These are phyloP conservation scores for Psilocybe sp. DNA, from an alignment of 768 basidiomycete species.

Conservation along the genomic window DNA sequence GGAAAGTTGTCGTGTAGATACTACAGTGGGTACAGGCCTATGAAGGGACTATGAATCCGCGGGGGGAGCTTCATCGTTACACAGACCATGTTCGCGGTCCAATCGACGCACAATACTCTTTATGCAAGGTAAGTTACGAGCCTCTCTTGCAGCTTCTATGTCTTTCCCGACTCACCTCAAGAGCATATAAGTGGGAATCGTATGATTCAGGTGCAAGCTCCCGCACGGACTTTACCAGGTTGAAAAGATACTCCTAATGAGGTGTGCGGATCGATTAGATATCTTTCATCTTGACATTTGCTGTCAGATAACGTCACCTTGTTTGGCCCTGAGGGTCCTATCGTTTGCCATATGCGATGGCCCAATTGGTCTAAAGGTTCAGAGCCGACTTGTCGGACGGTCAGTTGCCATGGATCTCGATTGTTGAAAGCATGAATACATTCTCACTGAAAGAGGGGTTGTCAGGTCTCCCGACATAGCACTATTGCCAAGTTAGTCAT, in stretches of 20 bases:
- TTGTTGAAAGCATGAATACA: not conserved
- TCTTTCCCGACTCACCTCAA: conserved; percentile 53
- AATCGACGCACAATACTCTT: too few relatives aligned
- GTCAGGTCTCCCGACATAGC: conserved; percentile 84
- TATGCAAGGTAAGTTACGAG: too few relatives aligned
- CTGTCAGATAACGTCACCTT: conserved; percentile 46
- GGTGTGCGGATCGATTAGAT: not conserved
- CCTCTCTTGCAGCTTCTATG: too few relatives aligned
- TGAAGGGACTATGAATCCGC: too few relatives aligned
- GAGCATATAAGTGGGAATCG: conserved; percentile 73
- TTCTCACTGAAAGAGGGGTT: conserved; percentile 85
- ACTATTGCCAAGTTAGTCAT: conserved; percentile 34
- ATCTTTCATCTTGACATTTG: not conserved
- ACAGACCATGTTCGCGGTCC: too few relatives aligned
- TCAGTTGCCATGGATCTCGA: not conserved
- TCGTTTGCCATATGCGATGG: conserved; percentile 64
- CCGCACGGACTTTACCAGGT: conserved; percentile 71
- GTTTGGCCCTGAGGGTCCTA: conserved; percentile 88
- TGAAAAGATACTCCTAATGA: conserved; percentile 80
- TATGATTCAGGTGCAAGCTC: conserved; percentile 68
- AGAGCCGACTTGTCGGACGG: conserved; percentile 60
- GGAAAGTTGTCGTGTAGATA: too few relatives aligned
- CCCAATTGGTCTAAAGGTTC: conserved; percentile 74
- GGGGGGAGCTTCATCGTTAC: too few relatives aligned
- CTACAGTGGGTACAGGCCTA: too few relatives aligned